Conservation (phyloP, 768 basidiomycete genomes). For the Russula olivacea region DNA sequence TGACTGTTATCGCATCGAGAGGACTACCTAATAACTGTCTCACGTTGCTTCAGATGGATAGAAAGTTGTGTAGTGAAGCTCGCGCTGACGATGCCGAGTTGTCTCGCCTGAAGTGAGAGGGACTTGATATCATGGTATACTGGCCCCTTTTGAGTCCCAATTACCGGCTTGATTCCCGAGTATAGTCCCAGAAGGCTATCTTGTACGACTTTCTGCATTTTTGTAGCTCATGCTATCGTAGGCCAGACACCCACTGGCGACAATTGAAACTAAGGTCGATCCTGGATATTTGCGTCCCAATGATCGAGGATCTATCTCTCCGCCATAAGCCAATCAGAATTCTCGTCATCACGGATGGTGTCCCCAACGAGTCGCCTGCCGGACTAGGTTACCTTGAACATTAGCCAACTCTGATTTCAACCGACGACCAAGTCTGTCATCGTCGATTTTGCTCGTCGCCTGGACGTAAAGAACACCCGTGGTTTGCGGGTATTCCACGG, state of each 20-base stretch:
- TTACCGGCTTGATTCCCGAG: slow-evolving; percentile 16
- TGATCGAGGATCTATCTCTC: too few relatives aligned
- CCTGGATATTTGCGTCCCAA: too few relatives aligned
- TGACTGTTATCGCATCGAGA: neutral
- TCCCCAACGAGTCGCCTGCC: slow-evolving; percentile 33
- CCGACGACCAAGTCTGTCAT: slow-evolving; percentile 27
- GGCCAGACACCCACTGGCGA: too few relatives aligned
- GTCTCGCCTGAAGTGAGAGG: slow-evolving; percentile 35
- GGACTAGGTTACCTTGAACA: neutral
- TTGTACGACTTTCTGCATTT: too few relatives aligned
- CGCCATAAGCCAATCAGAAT: slow-evolving; percentile 3
- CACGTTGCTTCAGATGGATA: slow-evolving; percentile 35
- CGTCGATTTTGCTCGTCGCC: slow-evolving; percentile 24
- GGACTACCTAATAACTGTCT: neutral
- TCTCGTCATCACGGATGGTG: slow-evolving; percentile 38
- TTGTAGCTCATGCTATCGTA: too few relatives aligned
- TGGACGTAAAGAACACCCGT: too few relatives aligned
- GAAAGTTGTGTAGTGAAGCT: slow-evolving; percentile 35
- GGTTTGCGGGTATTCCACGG: too few relatives aligned
- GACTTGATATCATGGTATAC: slow-evolving; percentile 39
- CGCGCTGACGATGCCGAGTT: slow-evolving; percentile 37
- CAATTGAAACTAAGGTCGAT: too few relatives aligned
- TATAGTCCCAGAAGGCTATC: slow-evolving; percentile 15
- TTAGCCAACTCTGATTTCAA: slow-evolving; percentile 6
- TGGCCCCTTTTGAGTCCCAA: slow-evolving; percentile 37